Evolutionary conservation across 2,329 filamentous ascomycete species (phyloP).

Genomic region (Pseudogymnoascus sp.): DNA sequence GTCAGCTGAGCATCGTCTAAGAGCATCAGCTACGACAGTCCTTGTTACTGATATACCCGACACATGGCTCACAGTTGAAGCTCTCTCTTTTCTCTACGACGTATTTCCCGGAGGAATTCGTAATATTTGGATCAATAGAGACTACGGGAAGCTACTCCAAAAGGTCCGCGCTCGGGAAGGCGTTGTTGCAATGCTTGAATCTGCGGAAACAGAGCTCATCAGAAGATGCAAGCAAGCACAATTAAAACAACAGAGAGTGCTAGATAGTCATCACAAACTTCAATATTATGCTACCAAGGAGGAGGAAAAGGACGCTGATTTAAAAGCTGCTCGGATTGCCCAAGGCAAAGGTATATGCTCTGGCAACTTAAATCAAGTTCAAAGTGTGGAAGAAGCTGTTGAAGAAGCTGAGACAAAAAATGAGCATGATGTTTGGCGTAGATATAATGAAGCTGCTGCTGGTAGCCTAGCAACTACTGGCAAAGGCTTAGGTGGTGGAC

Average conservation of each 20-base stretch:
- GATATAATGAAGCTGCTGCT: slow-evolving; percentile 13
- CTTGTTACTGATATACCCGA: slow-evolving; percentile 82
- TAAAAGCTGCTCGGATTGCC: slow-evolving; percentile 38
- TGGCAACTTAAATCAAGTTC: slow-evolving; percentile 45
- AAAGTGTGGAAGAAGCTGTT: slow-evolving; percentile 40
- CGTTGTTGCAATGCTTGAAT: slow-evolving; percentile 65
- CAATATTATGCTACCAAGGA: slow-evolving; percentile 10
- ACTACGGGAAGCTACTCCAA: slow-evolving; percentile 72
- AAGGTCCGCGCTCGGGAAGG: slow-evolving; percentile 71
- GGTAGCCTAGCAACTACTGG: slow-evolving; percentile 23
- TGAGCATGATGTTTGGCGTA: slow-evolving; percentile 14
- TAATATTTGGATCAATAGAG: slow-evolving; percentile 94
- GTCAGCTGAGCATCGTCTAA: slow-evolving; percentile 84
- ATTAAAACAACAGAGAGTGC: slow-evolving; percentile 47
- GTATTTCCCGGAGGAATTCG: slow-evolving; percentile 92
- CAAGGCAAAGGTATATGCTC: slow-evolving; percentile 41
- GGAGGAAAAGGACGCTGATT: slow-evolving; percentile 34
- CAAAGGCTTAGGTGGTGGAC: slow-evolving; percentile 26
- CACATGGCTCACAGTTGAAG: slow-evolving; percentile 82
- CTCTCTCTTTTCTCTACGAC: slow-evolving; percentile 77
- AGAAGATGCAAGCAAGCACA: slow-evolving; percentile 71
- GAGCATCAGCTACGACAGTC: slow-evolving; percentile 94
- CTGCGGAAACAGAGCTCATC: slow-evolving; percentile 77
- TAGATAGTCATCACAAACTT: slow-evolving; percentile 29
- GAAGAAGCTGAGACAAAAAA: slow-evolving; percentile 29